phyloP scores from a whole-genome alignment of 768 basidiomycete genomes.

The Xerocomellus dryophilus region DNA sequence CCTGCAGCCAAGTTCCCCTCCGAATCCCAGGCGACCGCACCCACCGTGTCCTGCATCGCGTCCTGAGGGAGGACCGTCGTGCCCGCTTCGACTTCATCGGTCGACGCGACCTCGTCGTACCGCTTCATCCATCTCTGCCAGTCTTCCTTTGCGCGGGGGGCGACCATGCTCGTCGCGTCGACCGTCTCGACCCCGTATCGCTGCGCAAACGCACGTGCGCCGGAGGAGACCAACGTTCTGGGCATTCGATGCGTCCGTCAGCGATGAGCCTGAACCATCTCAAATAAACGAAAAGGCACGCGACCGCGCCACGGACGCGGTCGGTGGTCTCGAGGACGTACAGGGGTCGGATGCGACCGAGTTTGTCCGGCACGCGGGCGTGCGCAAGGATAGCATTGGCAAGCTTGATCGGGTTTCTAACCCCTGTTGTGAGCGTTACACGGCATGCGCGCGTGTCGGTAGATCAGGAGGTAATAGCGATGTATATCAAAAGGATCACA shows the following conservation, averaged over 20 bases:
- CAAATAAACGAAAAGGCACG: neutral
- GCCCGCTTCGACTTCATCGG: conserved; percentile 5
- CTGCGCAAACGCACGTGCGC: conserved; percentile 57
- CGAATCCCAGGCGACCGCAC: conserved; percentile 60
- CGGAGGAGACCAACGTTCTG: conserved; percentile 60
- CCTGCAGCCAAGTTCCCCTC: conserved; percentile 57
- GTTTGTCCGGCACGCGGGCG: conserved; percentile 42
- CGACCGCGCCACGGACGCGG: neutral
- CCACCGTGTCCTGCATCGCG: conserved; percentile 74
- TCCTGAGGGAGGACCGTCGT: conserved; percentile 17
- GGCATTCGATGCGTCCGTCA: neutral
- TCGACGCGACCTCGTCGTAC: conserved; percentile 26
- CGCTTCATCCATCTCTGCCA: conserved; percentile 63
- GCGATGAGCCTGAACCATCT: neutral
- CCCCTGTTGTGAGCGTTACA: conserved; percentile 38
- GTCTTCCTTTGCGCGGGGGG: conserved; percentile 45
- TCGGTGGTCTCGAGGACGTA: conserved; percentile 30
- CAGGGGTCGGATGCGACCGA: conserved; percentile 73
- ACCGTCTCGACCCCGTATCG: conserved; percentile 33
- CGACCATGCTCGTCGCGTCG: conserved; percentile 44
- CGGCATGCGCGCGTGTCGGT: neutral
- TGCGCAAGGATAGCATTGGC: conserved; percentile 58
- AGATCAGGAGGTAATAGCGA: neutral
- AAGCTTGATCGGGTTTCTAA: conserved; percentile 66
- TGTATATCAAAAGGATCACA: neutral